Evolutionary conservation across 2,329 filamentous ascomycete species (phyloP).

Genomic region (Trichoderma cornu-damae): DNA sequence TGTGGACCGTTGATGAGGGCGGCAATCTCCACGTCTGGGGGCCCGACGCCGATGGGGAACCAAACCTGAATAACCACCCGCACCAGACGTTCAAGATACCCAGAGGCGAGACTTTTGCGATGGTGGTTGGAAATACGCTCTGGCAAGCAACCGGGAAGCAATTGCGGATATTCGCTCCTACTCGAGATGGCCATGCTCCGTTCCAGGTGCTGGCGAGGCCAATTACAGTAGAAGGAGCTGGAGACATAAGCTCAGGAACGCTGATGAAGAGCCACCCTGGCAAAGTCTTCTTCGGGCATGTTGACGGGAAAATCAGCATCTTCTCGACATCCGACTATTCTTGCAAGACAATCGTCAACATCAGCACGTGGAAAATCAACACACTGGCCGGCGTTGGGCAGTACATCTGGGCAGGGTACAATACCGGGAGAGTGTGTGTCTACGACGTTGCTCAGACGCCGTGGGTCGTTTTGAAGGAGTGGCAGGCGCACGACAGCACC

Average conservation of each 20-base stretch:
- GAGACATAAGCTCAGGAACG: conserved; percentile 82
- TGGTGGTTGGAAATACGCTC: conserved; percentile 76
- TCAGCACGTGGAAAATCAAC: conserved; percentile 95
- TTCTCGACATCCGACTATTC: conserved; percentile 74
- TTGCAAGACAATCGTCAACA: conserved; percentile 73
- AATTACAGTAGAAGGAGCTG: conserved; percentile 64
- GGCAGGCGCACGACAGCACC: conserved; percentile 82
- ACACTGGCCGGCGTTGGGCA: conserved; percentile 74
- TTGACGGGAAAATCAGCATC: conserved; percentile 90
- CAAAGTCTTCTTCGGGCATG: conserved; percentile 83
- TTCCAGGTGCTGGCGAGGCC: conserved; percentile 73
- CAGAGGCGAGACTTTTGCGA: conserved; percentile 79
- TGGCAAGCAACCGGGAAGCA: conserved; percentile 89
- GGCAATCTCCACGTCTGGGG: conserved; percentile 85
- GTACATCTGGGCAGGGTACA: conserved; percentile 89
- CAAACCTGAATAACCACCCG: conserved; percentile 68
- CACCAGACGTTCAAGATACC: conserved; percentile 70
- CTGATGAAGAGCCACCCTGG: conserved; percentile 68
- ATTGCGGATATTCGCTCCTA: conserved; percentile 76
- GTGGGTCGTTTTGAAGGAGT: conserved; percentile 90
- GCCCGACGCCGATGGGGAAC: conserved; percentile 64
- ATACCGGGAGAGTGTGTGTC: conserved; percentile 87
- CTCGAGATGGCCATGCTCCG: conserved; percentile 58
- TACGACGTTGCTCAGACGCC: conserved; percentile 81
- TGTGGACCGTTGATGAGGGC: conserved; percentile 91